Evolutionary conservation across 1,284 basidiomycete species (phyloP).

Genomic region (Austroboletus niveus): DNA sequence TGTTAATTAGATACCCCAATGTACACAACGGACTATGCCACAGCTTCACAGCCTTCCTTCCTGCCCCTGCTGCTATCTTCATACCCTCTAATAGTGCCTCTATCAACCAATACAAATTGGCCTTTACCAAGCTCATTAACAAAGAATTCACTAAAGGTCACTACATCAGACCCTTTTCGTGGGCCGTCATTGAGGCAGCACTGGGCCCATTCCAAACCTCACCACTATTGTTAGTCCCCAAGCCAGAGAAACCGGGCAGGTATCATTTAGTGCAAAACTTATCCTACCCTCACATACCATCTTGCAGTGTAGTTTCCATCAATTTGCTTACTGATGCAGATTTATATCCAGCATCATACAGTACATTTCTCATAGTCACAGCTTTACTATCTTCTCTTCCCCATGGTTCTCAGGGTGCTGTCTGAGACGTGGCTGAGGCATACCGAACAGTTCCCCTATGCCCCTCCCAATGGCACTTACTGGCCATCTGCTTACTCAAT

Average conservation of each 20-base stretch:
- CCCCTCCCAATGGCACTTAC: slow-evolving; percentile 5
- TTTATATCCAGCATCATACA: slow-evolving; percentile 6
- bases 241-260: slow-evolving; percentile 31
- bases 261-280: slow-evolving; percentile 40
- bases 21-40: no score
- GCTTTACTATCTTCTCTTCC: neutral
- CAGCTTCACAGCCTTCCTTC: no score
- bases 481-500: neutral
- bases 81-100: no score
- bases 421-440: slow-evolving; percentile 5
- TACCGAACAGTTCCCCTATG: slow-evolving; percentile 7
- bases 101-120: no score
- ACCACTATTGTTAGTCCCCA: slow-evolving; percentile 35
- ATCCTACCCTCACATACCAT: slow-evolving; percentile 31
- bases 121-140: neutral
- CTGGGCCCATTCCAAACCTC: slow-evolving; percentile 41
- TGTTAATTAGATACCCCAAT: no score
- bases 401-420: neutral
- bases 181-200: neutral
- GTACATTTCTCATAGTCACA: neutral
- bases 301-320: slow-evolving; percentile 26
- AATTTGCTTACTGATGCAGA: slow-evolving; percentile 35
- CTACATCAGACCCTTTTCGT: neutral
- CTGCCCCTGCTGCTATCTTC: no score
- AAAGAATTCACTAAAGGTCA: neutral